These are phyloP conservation scores for Cyclotella atomus DNA, from an alignment of 108 stramenopile genomes.

Conservation along the genomic window DNA sequence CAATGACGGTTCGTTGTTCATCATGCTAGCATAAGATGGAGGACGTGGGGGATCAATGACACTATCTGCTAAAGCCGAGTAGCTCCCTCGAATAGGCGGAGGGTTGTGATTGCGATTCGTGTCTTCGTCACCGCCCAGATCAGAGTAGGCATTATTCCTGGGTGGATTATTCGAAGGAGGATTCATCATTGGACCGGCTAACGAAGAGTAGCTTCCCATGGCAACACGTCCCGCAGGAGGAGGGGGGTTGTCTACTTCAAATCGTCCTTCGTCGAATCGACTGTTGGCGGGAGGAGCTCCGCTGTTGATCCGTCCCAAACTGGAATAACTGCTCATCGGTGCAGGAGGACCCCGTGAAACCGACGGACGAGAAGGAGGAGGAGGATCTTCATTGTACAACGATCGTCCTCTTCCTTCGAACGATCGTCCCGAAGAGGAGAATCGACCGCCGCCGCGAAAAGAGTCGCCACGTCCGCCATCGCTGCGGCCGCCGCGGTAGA, in stretches of 20 bases:
- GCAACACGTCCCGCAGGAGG: background rate
- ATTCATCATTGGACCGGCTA: background rate
- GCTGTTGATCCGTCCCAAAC: slow-evolving; percentile 23
- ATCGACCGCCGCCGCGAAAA: background rate
- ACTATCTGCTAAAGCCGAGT: slow-evolving; percentile 16
- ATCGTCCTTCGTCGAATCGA: background rate
- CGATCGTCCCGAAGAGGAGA: background rate
- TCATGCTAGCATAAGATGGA: background rate
- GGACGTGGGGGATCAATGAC: background rate
- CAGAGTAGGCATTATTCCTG: background rate
- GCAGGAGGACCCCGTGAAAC: background rate
- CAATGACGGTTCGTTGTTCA: slow-evolving; percentile 7
- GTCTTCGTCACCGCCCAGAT: background rate
- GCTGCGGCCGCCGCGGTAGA: slow-evolving; percentile 13
- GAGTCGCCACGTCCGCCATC: slow-evolving; percentile 1
- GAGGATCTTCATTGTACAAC: background rate
- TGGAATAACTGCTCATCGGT: slow-evolving; percentile 21
- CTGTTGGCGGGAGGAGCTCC: background rate
- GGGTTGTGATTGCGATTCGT: background rate
- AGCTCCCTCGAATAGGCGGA: slow-evolving; percentile 6
- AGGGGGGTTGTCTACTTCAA: background rate
- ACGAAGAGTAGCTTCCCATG: slow-evolving; percentile 1
- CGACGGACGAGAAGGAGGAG: too few relatives aligned
- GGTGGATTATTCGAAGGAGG: background rate
- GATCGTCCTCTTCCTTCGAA: background rate